Evolutionary conservation across 306 rosid species (phyloP), one percentile per base, ranked within the genome.

Genomic region (Cucumis cinereus): DNA sequence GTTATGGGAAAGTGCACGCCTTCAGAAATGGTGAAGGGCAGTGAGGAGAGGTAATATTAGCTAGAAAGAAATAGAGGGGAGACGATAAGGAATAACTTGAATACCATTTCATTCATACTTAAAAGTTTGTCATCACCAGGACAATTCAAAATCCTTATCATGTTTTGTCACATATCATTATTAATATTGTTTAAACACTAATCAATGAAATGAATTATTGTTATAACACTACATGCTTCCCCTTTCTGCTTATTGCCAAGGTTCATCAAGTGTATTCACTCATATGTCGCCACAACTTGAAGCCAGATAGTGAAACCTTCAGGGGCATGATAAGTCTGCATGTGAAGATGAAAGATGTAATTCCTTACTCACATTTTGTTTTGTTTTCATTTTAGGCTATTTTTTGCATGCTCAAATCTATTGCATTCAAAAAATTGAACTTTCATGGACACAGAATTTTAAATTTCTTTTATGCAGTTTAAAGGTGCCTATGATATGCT

Each of bases 301-400:
- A 77, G 83, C 69, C 90, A 74, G 86, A 78, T 74, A 33, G 15
- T 41, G 96, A 90, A 81, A 89, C 91, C 81, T 90, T 88, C 84
- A 86, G 92, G 83, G 55, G 45, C 57, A 86, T 91, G 93, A 90
- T 91, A 83, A 66, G 49, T 77, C 85, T 89, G 81, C 78, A 78
- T 13, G 84, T 85, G 78, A 89, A 81, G 83, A 81, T 87, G 82
- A 94, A 89, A 86, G 92, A 94, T 80, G 98, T 91, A 85, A 90
- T 88, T 79, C 77, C 71, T 73, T 69, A 35, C 60, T 77, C 17
- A 20, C 40, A 49, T 16, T 36, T 23, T 68, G 40, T 30, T 69
- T 30, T 52, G 20, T 74, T 60, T 80, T 78, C 82, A 72, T 60
- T 74, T 10, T 10, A 60, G 45, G 40, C 69, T 79, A 84, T 81